Evolutionary conservation across 495 filamentous ascomycete genomes (phyloP), one percentile per base, ranked within the genome.

Genomic region (Penicillium argentinense): DNA sequence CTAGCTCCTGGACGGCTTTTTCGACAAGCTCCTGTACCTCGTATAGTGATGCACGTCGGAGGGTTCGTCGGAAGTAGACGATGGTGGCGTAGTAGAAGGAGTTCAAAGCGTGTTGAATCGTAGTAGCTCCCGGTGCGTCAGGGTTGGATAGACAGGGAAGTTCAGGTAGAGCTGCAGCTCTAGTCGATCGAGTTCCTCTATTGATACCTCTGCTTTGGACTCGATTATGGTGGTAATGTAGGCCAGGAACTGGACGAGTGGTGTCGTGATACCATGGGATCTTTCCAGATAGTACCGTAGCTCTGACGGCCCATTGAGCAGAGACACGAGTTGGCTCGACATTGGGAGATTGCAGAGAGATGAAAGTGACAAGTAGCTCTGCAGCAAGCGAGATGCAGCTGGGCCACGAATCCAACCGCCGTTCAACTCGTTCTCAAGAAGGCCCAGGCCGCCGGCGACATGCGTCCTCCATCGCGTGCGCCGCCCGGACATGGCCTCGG

Each of bases 21-120:
- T 60, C 59, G 4, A 63, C 54, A 9, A 63, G 26, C 11, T 60
- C 59, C 26, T 63, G 59, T 9, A 63, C 41, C 2, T 63, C 48
- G 14, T 12, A 34, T 5, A 57, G 41, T 12, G 29, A 29, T 3
- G 47, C 47, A 6, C 39, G 49, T 1, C 59, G 59, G 18, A 63
- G 26, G 4, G 39, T 57, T 7, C 59, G 59, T 9, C 53, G 52
- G 39, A 63, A 63, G 11, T 52, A 60, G 13, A 63, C 47, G 2
- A 63, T 54, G 2, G 53, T 57, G 0, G 59, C 59, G n/a, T 60
- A 63, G 26, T 63, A 63, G 14, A 63, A 63, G 3, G 59, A 57
- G 36, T 57, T 63, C n/a, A 60, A 25, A 0, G 59, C 56, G 38
- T 60, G 56, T 17, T 63, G 59, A 14, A 63, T 49, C 9, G 57